These are phyloP conservation scores for Trichosphaerium sp. DNA, from an alignment of 78 protist species.

Conservation along the genomic window DNA sequence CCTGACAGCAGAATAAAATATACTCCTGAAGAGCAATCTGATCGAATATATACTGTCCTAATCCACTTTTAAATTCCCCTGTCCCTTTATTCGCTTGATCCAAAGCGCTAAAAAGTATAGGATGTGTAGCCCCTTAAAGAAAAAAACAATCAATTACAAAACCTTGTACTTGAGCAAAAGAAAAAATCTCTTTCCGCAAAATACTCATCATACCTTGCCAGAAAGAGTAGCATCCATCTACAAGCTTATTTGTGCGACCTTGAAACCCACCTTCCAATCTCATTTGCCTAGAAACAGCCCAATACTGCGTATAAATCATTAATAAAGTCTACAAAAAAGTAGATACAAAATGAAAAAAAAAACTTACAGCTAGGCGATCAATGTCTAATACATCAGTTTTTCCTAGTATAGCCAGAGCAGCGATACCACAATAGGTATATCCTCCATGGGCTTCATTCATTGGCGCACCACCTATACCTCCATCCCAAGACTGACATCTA, in stretches of 20 bases:
- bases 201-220: slow-evolving; percentile 86
- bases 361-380: slow-evolving; percentile 1
- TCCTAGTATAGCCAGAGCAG: slow-evolving; percentile 66
- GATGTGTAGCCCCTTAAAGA: slow-evolving; percentile 34
- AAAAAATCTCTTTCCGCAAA: no score
- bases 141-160: background rate
- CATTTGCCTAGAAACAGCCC: slow-evolving; percentile 78
- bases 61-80: no score
- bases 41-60: slow-evolving; percentile 5
- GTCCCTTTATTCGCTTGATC: background rate
- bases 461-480: slow-evolving; percentile 86
- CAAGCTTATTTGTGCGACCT: slow-evolving; percentile 96
- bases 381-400: slow-evolving; percentile 24
- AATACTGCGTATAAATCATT: slow-evolving; percentile 11
- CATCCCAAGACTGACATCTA: slow-evolving; percentile 93
- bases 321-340: background rate
- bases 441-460: slow-evolving; percentile 98
- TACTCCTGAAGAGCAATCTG: slow-evolving; percentile 61
- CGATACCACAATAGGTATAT: slow-evolving; percentile 91
- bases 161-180: no score
- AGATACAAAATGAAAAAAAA: background rate
- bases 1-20: slow-evolving; percentile 64
- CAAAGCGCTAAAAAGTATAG: no score
- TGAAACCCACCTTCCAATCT: slow-evolving; percentile 88
- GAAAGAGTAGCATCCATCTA: slow-evolving; percentile 92